These are phyloP conservation scores for Marasmius oreades DNA, from an alignment of 1,284 basidiomycete species.

Conservation along the genomic window DNA sequence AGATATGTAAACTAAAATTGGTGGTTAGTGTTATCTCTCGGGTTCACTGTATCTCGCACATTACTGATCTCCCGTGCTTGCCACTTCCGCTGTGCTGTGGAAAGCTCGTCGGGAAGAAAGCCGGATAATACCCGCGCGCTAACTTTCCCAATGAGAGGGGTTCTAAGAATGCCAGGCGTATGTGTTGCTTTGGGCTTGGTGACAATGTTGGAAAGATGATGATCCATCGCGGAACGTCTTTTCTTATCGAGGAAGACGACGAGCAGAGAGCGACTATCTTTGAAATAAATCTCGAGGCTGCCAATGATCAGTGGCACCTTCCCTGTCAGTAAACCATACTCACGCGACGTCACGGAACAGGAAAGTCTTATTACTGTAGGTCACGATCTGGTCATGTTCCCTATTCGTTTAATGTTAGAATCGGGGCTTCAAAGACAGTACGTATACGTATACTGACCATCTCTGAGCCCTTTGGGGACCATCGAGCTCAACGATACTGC, in stretches of 20 bases:
- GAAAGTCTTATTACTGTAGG: constrained; percentile 80
- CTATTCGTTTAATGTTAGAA: constrained; percentile 34
- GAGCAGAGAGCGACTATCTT: constrained; percentile 80
- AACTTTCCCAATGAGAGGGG: constrained; percentile 52
- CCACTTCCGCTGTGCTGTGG: constrained; percentile 75
- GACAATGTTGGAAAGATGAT: constrained; percentile 54
- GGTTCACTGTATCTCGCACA: constrained; percentile 38
- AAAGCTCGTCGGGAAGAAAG: constrained; percentile 56
- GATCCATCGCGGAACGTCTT: constrained; percentile 60
- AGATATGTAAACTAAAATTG: constrained; percentile 75
- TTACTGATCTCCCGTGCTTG: constrained; percentile 88
- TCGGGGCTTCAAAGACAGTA: constrained; percentile 3
- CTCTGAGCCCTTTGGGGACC: constrained; percentile 73
- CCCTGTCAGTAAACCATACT: constrained; percentile 27
- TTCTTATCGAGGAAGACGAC: constrained; percentile 74
- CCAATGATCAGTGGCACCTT: constrained; percentile 2
- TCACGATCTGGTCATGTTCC: constrained; percentile 76
- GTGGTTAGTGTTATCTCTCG: constrained; percentile 5
- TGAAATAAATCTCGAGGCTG: constrained; percentile 88
- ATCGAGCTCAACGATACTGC: constrained; percentile 77
- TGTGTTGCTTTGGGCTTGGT: constrained; percentile 30
- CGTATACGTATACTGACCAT: constrained; percentile 54
- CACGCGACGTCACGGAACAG: constrained; percentile 88
- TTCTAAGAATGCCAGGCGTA: constrained; percentile 45
- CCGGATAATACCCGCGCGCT: constrained; percentile 42